Conservation (phyloP, 78 protist genomes). For the Pigoraptor vietnamica region DNA sequence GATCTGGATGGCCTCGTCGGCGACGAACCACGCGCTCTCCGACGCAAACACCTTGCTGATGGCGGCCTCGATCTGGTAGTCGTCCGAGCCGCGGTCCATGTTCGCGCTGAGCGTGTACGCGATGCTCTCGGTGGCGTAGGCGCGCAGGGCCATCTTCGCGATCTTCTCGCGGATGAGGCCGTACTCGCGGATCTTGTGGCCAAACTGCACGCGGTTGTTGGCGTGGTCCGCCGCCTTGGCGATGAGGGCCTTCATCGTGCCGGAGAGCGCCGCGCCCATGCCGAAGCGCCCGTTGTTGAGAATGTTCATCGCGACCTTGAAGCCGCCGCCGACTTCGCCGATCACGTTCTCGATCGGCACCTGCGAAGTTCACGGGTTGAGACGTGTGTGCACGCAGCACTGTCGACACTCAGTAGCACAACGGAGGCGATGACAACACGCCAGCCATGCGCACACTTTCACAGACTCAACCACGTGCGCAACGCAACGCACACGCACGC, state of each 20-base stretch:
- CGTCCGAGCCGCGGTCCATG: background rate
- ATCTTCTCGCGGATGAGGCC: slow-evolving; percentile 9
- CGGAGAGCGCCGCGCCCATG: background rate
- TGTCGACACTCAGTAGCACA: too few species aligned
- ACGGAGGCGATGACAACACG: background rate
- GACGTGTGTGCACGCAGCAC: too few species aligned
- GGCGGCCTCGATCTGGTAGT: slow-evolving; percentile 13
- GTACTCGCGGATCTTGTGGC: background rate
- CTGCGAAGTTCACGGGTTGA: too few species aligned
- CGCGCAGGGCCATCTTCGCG: background rate
- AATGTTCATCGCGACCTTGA: slow-evolving; percentile 34
- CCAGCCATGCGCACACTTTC: too few species aligned
- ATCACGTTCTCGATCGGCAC: slow-evolving; percentile 34
- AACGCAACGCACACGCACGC: too few species aligned
- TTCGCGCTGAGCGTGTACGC: background rate
- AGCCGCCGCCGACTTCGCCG: slow-evolving; percentile 25
- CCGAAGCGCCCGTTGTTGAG: slow-evolving; percentile 39
- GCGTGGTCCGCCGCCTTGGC: slow-evolving; percentile 14
- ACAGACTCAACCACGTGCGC: too few species aligned
- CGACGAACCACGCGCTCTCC: background rate
- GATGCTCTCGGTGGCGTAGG: slow-evolving; percentile 5
- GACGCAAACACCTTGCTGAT: slow-evolving; percentile 9
- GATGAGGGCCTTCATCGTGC: background rate
- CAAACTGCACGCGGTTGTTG: slow-evolving; percentile 16
- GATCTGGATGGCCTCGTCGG: slow-evolving; percentile 39